Evolutionary conservation across 164 flowering plant species (phyloP), one percentile per base, ranked within the genome.

Genomic region (Magnolia changhungtana): DNA sequence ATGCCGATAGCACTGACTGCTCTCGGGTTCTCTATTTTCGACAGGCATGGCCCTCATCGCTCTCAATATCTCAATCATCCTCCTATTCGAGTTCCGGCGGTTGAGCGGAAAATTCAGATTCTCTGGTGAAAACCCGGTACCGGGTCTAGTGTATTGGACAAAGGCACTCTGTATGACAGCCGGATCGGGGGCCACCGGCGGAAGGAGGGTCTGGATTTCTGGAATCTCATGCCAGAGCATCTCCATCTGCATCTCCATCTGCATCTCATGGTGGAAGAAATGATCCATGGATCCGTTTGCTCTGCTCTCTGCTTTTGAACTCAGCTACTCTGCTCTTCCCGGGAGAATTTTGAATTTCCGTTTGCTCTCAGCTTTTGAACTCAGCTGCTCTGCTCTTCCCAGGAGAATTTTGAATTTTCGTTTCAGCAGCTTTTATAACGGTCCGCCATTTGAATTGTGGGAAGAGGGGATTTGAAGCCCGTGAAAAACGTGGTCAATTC

Each of bases 1-100:
- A 72, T 87, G 95, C 18, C 82, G 79, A 31, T 74, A 79, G 74
- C 80, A 16, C 49, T 81, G 72, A 14, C 80, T 81, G n/a, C 71
- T 78, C 67, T 83, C 87, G 0, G 50, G 52, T 4, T 77, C 81
- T 59, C 19, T 65, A 11, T 5, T 3, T 7, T 0, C 27, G 4
- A 50, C 55, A 23, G 58, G 18, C 67, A 23, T 24, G 1, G 18
- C 61, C 80, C 76, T 69, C 37, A 75, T 83, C 45, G 75, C 76
- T 73, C 80, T 84, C 81, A 83, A 29, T 74, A 86, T 74, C 72
- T 83, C 83, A 8, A 74, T 74, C 76, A 64, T 49, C 55, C 76
- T 61, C 69, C 45, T 74, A 27, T 63, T 63, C 69, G 63, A 20
- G 18, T 74, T 74, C 55, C 76, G 13, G 18, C 10, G 72, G 27